Evolutionary conservation across 129 eudicot species (phyloP), one percentile per base, ranked within the genome.

Genomic region (Arctium lappa): DNA sequence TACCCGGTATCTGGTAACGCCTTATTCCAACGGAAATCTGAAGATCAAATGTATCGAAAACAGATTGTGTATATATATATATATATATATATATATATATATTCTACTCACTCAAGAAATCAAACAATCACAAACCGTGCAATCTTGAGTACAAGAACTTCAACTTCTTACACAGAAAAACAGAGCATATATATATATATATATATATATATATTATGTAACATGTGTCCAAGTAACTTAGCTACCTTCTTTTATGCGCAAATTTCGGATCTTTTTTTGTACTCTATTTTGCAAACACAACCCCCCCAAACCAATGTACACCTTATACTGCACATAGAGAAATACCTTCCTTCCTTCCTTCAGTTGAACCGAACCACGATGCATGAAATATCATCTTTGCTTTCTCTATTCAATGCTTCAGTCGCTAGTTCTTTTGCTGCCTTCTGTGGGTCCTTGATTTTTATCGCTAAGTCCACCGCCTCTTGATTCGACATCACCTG

Each of bases 401-500:
- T 95, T 74, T 90, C 90, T 81, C 90, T 86, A 74, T 86, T 68
- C 90, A 92, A 85, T 2, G 98, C 97, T 85, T 95, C 98, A 0
- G 74, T 75, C 8, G 84, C 90, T 62, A 95, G 80, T 79, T 87
- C 91, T 76, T 92, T 93, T 16, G 98, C 97, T 50, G 97, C 98
- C 63, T 89, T 89, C 88, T 86, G 92, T 39, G 98, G 93, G 73
- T 95, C 94, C 84, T 78, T 86, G 69, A 88, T 86, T 87, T 91
- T 91, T 74, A 79, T 81, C 0, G 88, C 94, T 31, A 89, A 87
- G 81, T 95, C 94, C 42, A 89, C 88, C 44, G 94, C 97, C 40
- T 95, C 98, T 88, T 92, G 92, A 80, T 95, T 95, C 5, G 93
- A 60, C 97, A 95, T 91, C 34, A 92, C 98, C 98, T 95, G 81